phyloP scores from a whole-genome alignment of 495 filamentous ascomycete species.

The Tuber brumale region DNA sequence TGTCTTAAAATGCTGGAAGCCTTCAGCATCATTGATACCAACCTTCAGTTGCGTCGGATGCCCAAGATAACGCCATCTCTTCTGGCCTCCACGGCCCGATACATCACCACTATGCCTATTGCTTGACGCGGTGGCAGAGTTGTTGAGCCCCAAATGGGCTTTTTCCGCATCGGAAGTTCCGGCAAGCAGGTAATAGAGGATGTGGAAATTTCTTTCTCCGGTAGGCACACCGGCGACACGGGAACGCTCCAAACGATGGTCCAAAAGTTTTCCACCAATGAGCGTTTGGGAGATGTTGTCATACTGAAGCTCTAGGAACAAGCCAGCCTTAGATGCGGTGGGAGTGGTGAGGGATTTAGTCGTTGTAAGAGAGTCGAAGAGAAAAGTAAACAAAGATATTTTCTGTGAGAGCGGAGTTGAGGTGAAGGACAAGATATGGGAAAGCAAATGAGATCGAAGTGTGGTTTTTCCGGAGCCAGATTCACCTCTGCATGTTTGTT shows the following conservation, averaged over 20 bases:
- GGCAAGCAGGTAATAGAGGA: slow-evolving; percentile 88
- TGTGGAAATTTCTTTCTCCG: slow-evolving; percentile 92
- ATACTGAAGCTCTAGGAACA: slow-evolving; percentile 94
- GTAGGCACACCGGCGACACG: slow-evolving; percentile 85
- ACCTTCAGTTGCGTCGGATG: slow-evolving; percentile 95
- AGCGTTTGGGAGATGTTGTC: slow-evolving; percentile 77
- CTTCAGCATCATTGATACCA: slow-evolving; percentile 89
- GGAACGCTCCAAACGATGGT: slow-evolving; percentile 85
- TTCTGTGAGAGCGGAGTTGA: slow-evolving; percentile 89
- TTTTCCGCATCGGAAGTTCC: slow-evolving; percentile 89
- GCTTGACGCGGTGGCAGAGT: slow-evolving; percentile 43
- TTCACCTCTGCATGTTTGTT: slow-evolving; percentile 61
- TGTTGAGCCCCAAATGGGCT: slow-evolving; percentile 76
- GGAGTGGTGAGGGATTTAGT: slow-evolving; percentile 96
- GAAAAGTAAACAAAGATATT: slow-evolving; percentile 82
- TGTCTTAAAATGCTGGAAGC: slow-evolving; percentile 96
- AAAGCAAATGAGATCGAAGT: slow-evolving; percentile 76
- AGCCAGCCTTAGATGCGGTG: slow-evolving; percentile 87
- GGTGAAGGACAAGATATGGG: slow-evolving; percentile 74
- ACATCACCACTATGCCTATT: slow-evolving; percentile 45
- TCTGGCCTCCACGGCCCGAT: slow-evolving; percentile 54
- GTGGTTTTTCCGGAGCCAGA: slow-evolving; percentile 94
- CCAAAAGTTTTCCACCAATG: slow-evolving; percentile 88
- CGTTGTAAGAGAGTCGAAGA: slow-evolving; percentile 92
- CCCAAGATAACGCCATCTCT: slow-evolving; percentile 90